Conservation (phyloP, 176 grass and related monocot genomes). For the Lolium perenne region DNA sequence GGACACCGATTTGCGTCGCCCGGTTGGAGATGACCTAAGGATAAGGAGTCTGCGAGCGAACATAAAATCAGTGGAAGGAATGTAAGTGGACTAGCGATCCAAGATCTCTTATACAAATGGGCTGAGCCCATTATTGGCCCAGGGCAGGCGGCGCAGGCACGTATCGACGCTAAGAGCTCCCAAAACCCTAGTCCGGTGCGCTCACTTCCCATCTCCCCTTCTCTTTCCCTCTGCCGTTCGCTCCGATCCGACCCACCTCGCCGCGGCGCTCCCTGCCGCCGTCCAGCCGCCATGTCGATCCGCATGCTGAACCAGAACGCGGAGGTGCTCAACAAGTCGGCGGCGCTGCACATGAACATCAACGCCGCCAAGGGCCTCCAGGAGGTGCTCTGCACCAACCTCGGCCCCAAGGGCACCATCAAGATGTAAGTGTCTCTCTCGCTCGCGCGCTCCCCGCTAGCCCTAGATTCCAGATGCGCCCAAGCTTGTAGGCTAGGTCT, state of each 20-base stretch:
- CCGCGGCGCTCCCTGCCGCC: not conserved
- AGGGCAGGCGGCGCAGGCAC: no score
- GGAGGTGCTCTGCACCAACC: constrained; percentile 96
- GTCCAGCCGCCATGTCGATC: constrained; percentile 69
- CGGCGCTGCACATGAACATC: constrained; percentile 97
- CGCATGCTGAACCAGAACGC: constrained; percentile 91
- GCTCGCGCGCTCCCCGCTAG: not conserved
- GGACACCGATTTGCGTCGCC: no score
- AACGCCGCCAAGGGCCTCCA: constrained; percentile 94
- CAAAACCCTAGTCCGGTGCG: constrained; percentile 13
- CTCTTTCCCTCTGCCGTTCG: not conserved
- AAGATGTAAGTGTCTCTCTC: constrained; percentile 65
- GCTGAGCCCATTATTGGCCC: no score
- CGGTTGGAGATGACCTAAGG: no score
- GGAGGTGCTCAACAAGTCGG: constrained; percentile 98
- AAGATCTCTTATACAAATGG: no score
- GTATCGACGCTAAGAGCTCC: no score
- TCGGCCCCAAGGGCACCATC: constrained; percentile 94
- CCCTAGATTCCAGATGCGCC: not conserved
- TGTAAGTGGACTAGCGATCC: no score
- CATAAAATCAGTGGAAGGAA: no score
- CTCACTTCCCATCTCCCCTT: not conserved
- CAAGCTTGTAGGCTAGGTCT: not conserved
- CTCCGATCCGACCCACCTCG: not conserved
- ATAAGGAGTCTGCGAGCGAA: no score